Evolutionary conservation across 495 filamentous ascomycete genomes (phyloP).

Genomic region (Aspergillus sparsus): DNA sequence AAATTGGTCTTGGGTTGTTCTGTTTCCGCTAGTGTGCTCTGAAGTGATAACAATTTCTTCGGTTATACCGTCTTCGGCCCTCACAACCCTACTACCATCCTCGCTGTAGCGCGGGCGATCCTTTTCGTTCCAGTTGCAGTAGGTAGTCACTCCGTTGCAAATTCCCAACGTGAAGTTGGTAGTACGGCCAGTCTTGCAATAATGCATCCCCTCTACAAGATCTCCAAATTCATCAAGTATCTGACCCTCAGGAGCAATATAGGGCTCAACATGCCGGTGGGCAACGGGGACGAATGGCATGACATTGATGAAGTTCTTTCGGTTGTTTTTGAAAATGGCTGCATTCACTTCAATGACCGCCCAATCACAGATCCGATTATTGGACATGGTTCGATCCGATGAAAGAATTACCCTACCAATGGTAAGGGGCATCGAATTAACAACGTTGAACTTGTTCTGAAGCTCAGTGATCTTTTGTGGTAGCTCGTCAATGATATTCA

Average conservation of each 20-base stretch:
- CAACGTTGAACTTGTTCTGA: not conserved
- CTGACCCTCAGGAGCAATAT: not conserved
- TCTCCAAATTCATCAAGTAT: not conserved
- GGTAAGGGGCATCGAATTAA: conserved; percentile 1
- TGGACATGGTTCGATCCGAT: not conserved
- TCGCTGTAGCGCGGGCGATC: not conserved
- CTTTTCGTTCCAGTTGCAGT: conserved; percentile 1
- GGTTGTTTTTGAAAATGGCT: not conserved
- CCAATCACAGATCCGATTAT: conserved; percentile 4
- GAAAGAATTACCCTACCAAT: conserved; percentile 3
- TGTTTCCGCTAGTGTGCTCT: not conserved
- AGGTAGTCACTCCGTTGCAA: conserved; percentile 6
- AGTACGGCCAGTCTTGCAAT: conserved; percentile 9
- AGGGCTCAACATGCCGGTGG: not conserved
- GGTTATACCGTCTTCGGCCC: not conserved
- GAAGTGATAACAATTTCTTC: conserved; percentile 3
- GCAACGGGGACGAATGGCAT: not conserved
- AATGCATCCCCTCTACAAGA: not conserved
- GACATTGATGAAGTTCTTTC: not conserved
- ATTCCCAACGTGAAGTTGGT: not conserved
- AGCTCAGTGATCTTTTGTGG: not conserved
- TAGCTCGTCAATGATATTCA: not conserved
- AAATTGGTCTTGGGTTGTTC: not conserved
- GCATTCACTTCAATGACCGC: not conserved
- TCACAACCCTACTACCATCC: not conserved